Conservation (phyloP, 306 rosid species). For the Prunus salicina region DNA sequence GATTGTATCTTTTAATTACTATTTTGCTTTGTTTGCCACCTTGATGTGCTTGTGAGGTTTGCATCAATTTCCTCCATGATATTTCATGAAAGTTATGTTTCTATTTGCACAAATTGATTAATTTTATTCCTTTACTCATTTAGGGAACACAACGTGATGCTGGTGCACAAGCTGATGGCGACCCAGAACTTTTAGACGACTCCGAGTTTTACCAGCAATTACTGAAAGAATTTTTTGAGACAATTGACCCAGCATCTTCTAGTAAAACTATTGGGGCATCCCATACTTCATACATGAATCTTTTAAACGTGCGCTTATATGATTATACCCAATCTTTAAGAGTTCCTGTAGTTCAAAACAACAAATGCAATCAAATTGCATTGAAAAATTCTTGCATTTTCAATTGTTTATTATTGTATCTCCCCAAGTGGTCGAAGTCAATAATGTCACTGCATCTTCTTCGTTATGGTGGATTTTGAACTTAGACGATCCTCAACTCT, state of each 20-base stretch:
- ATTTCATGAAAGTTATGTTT: too few species aligned
- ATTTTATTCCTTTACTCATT: slow-evolving; percentile 5
- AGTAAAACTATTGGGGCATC: slow-evolving; percentile 34
- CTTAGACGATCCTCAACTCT: too few species aligned
- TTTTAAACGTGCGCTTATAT: background rate
- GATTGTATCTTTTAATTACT: too few species aligned
- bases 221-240: slow-evolving; percentile 78
- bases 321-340: slow-evolving; percentile 3
- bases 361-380: background rate
- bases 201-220: slow-evolving; percentile 87
- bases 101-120: background rate
- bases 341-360: background rate
- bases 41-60: background rate
- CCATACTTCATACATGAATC: background rate
- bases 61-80: background rate
- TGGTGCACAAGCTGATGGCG: slow-evolving; percentile 33
- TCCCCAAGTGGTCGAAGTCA: too few species aligned
- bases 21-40: too few species aligned
- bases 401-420: too few species aligned
- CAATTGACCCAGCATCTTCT: slow-evolving; percentile 70
- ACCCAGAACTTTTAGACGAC: slow-evolving; percentile 20
- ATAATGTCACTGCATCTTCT: too few species aligned
- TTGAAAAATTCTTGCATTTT: too few species aligned
- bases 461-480: too few species aligned
- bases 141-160: slow-evolving; percentile 47